Base-by-base conservation (phyloP, 2,329 filamentous ascomycete species). In the Ceratocystis cubensis region DNA sequence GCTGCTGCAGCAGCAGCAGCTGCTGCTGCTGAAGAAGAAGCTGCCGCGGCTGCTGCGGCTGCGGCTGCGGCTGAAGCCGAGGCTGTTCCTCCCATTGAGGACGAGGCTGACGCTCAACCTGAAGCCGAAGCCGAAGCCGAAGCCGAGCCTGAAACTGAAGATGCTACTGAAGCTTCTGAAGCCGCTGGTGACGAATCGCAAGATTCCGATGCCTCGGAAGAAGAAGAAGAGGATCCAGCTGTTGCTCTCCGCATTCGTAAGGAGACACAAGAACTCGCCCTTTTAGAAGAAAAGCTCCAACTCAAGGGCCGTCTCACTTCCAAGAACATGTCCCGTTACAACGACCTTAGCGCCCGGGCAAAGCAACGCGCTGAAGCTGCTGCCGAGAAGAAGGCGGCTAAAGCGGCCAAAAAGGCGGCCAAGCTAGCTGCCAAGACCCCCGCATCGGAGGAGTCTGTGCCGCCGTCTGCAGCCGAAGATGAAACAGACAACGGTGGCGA, bases 371-470 rank as follows among this genome's bases (percentile, higher is more conserved):
- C 41, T 2, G 65, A 68, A 33, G 61, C 56, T 17, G 59, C 61
- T 48, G 44, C 59, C 7, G 76, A 73, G 61, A 74, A 73, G 8
- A 72, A 73, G 41, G 76, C 72, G n/a, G 74, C 70, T 7, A 75
- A 75, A 45, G 76, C 75, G n/a, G 76, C 75, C 17, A 70, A 71
- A n/a, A 72, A 74, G 70, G 71, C 74, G 69, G 67, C 74, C 69
- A 59, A 59, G 17, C 56, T 59, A n/a, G 72, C 70, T 63, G 71
- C 72, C 50, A 71, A 69, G 25, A 71, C 71, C 37, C 72, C 61
- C 3, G 5, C 66, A 7, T 65, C 68, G 10, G 66, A 57, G 5
- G 45, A 22, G 8, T 33, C 46, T 20, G 17, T 44, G n/a, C 22
- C 48, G 5, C 48, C 48, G 10, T 59, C 41, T 44, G 15, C 15